Percentiles rank a stretch among this genome's conserved stretches.
Evolutionary conservation across 768 basidiomycete genomes (phyloP).

Genomic region (Boletus reticuloceps): DNA sequence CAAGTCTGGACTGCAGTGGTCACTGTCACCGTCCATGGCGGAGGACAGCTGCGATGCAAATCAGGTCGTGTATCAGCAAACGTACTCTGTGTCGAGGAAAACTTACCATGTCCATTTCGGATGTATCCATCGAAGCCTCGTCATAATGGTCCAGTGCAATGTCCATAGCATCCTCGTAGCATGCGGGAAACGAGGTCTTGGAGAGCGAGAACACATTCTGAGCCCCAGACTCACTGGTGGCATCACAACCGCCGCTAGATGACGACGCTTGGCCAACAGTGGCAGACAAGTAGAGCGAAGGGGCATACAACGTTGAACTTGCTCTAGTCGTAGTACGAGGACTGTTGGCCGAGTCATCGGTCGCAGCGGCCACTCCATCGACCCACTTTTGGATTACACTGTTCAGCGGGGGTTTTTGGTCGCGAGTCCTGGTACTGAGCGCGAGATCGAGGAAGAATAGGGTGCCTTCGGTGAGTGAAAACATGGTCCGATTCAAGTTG

Average conservation of each 20-base stretch:
- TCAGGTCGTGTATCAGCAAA: background rate
- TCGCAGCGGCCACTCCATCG: background rate
- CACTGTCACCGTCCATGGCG: too few species aligned
- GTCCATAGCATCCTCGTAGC: background rate
- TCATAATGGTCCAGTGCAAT: background rate
- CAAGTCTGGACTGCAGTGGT: background rate
- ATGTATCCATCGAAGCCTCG: background rate
- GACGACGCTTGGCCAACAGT: background rate
- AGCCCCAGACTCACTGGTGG: background rate
- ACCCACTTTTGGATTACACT: background rate
- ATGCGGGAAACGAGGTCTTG: background rate
- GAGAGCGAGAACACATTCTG: background rate
- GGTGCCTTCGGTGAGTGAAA: constrained; percentile 4
- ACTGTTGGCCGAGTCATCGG: background rate
- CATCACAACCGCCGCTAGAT: background rate
- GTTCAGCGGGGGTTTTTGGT: background rate
- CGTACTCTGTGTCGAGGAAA: background rate
- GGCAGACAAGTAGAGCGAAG: background rate
- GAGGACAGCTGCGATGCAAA: background rate
- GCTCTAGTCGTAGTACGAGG: background rate
- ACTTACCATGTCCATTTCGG: background rate
- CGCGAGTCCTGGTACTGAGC: background rate
- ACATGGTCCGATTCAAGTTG: background rate
- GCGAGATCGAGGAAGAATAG: constrained; percentile 4
- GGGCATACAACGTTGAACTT: background rate